These are phyloP conservation scores for Penicillium sp. DNA, from an alignment of 2,329 filamentous ascomycete genomes.

Conservation along the genomic window DNA sequence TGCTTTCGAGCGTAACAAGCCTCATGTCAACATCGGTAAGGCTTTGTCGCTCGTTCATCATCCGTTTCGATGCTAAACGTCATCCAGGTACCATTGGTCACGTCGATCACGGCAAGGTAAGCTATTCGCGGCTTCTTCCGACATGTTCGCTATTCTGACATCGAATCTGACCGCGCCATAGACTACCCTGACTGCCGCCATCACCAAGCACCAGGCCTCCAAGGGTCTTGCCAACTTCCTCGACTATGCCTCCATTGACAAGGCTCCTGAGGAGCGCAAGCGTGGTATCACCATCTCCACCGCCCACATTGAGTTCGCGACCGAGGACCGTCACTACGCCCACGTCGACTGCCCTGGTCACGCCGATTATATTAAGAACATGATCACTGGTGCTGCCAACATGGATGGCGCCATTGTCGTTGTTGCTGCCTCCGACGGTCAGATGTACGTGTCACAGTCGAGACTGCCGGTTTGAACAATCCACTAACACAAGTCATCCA, in stretches of 20 bases:
- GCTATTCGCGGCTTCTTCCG: slow-evolving; percentile 17
- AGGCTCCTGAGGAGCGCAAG: slow-evolving; percentile 98
- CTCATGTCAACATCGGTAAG: slow-evolving; percentile 95
- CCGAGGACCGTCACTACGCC: slow-evolving; percentile 91
- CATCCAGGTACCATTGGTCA: slow-evolving; percentile 86
- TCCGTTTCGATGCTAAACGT: neutral
- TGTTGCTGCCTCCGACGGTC: slow-evolving; percentile 94
- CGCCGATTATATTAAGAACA: slow-evolving; percentile 99
- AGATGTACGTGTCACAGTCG: slow-evolving; percentile 65
- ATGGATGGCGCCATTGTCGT: slow-evolving; percentile 99
- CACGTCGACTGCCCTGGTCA: slow-evolving; percentile 99
- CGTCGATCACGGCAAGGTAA: slow-evolving; percentile 98
- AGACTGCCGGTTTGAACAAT: neutral
- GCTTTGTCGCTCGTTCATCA: neutral
- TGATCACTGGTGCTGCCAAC: slow-evolving; percentile 99
- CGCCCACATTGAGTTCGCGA: slow-evolving; percentile 97
- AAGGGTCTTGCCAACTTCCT: slow-evolving; percentile 94
- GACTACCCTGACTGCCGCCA: slow-evolving; percentile 97
- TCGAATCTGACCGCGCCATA: slow-evolving; percentile 42
- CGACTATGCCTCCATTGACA: slow-evolving; percentile 97
- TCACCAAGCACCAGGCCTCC: slow-evolving; percentile 95
- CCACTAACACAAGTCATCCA: slow-evolving; percentile 24
- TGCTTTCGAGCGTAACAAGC: slow-evolving; percentile 83
- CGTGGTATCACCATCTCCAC: slow-evolving; percentile 99
- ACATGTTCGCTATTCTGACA: slow-evolving; percentile 1